phyloP scores from a whole-genome alignment of 2,329 filamentous ascomycete species.

The Xylariaceae sp. region DNA sequence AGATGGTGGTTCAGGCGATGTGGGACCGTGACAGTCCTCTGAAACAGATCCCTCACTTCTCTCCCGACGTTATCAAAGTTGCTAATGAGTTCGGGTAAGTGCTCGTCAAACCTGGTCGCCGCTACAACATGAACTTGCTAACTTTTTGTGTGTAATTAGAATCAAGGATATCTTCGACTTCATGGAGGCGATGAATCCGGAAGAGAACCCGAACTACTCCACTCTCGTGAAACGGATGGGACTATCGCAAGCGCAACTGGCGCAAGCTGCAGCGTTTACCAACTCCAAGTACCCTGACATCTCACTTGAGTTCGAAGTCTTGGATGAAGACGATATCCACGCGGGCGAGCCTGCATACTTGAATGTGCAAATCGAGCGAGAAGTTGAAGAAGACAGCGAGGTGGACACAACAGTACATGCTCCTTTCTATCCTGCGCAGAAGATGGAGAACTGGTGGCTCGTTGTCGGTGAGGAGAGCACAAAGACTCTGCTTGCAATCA shows the following conservation, averaged over 20 bases:
- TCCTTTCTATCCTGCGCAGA: constrained; percentile 86
- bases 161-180: constrained; percentile 96
- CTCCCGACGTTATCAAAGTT: constrained; percentile 73
- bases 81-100: constrained; percentile 72
- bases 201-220: constrained; percentile 79
- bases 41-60: constrained; percentile 96
- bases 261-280: constrained; percentile 87
- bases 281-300: constrained; percentile 96
- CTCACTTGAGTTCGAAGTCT: constrained; percentile 80
- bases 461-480: constrained; percentile 90
- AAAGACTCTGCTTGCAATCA: constrained; percentile 85
- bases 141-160: constrained; percentile 37
- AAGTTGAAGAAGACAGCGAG: constrained; percentile 64
- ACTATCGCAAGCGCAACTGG: constrained; percentile 74
- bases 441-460: constrained; percentile 98
- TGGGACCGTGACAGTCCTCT: constrained; percentile 97
- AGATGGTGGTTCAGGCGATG: constrained; percentile 98
- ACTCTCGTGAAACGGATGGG: constrained; percentile 72
- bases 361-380: constrained; percentile 77
- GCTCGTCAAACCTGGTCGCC: neutral
- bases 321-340: constrained; percentile 73
- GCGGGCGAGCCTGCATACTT: constrained; percentile 79
- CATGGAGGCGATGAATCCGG: constrained; percentile 97
- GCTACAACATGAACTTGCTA: constrained; percentile 15
- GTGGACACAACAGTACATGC: constrained; percentile 84